Evolutionary conservation across 768 basidiomycete genomes (phyloP).

Genomic region (Boletus pseudo-olivaceus): DNA sequence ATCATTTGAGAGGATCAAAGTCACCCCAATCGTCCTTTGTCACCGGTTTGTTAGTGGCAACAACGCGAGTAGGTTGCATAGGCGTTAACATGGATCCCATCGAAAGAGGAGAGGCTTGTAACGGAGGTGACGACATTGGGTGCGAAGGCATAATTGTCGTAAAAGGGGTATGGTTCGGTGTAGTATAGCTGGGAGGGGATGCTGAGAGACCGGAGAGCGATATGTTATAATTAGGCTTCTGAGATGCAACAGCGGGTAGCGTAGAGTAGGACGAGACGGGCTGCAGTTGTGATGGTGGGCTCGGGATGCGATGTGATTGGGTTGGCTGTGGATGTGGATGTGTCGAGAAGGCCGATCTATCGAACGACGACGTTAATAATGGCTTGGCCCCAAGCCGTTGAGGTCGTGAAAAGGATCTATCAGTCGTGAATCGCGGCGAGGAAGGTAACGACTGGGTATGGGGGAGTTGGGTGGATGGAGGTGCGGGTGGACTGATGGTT

Average conservation of each 20-base stretch:
- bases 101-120: constrained; percentile 28
- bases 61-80: constrained; percentile 45
- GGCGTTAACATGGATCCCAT: constrained; percentile 60
- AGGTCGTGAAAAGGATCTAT: constrained; percentile 32
- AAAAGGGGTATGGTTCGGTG: constrained; percentile 17
- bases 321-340: constrained; percentile 24
- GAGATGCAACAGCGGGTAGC: constrained; percentile 9
- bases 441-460: constrained; percentile 38
- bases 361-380: constrained; percentile 35
- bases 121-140: constrained; percentile 30
- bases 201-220: constrained; percentile 34
- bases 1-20: constrained; percentile 61
- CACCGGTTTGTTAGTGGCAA: constrained; percentile 40
- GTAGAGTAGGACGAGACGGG: constrained; percentile 10
- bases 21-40: constrained; percentile 75
- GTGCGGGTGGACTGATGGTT: constrained; percentile 12
- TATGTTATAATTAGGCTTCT: constrained; percentile 60
- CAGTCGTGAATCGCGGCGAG: constrained; percentile 34
- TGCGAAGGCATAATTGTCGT: constrained; percentile 19
- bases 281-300: constrained; percentile 21
- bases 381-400: constrained; percentile 40
- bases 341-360: constrained; percentile 26
- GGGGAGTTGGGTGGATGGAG: constrained; percentile 1
- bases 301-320: constrained; percentile 18
- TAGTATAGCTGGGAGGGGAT: constrained; percentile 10